Conservation (phyloP, 1,284 basidiomycete species). For the Puccinia triticina region DNA sequence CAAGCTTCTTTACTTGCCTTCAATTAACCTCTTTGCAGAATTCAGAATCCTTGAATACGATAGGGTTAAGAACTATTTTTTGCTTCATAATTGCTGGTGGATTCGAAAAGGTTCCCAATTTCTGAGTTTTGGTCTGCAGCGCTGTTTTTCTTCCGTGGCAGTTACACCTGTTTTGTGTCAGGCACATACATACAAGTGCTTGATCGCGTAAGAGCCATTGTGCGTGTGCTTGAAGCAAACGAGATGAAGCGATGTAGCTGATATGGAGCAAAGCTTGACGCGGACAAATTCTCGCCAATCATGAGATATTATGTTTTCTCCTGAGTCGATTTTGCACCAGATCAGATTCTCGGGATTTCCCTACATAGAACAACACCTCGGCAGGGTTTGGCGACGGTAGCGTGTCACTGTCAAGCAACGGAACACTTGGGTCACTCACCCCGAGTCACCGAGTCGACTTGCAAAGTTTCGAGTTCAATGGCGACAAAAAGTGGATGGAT, state of each 20-base stretch:
- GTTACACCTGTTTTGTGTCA: too few relatives aligned
- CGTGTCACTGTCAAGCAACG: background rate
- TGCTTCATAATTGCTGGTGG: too few relatives aligned
- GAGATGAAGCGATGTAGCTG: background rate
- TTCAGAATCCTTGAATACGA: too few relatives aligned
- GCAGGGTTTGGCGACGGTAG: background rate
- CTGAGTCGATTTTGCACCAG: background rate
- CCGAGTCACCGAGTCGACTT: background rate
- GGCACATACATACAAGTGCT: too few relatives aligned
- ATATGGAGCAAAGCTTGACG: background rate
- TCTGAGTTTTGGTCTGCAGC: too few relatives aligned
- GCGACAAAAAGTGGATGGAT: constrained; percentile 8
- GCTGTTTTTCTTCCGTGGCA: too few relatives aligned
- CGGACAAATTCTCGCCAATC: background rate
- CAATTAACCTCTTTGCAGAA: too few relatives aligned
- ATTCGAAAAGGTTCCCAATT: too few relatives aligned
- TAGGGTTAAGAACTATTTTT: too few relatives aligned
- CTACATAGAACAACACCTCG: background rate
- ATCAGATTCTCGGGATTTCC: background rate
- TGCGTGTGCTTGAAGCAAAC: background rate
- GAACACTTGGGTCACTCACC: background rate
- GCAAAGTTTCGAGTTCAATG: background rate
- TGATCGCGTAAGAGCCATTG: too few relatives aligned
- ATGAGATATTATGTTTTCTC: background rate
- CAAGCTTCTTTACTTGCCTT: too few relatives aligned